These are phyloP conservation scores for Ehretia macrophylla DNA, from an alignment of 257 asterid species.

Conservation along the genomic window DNA sequence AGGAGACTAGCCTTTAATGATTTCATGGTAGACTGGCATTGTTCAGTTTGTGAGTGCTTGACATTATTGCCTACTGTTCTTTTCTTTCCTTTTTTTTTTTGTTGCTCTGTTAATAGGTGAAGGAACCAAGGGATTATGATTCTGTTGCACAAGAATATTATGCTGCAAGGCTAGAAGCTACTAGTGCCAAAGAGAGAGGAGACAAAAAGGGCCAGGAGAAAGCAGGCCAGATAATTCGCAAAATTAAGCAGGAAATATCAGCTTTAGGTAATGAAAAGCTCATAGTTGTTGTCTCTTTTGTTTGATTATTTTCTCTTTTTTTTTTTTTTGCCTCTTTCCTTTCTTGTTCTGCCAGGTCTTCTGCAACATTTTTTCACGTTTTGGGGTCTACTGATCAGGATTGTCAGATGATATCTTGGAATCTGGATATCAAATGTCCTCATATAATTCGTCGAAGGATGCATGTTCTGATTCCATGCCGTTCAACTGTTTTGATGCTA, in stretches of 20 bases:
- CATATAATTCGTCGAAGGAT: slow-evolving; percentile 34
- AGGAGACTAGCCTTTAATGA: not conserved
- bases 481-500: slow-evolving; percentile 31
- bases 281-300: slow-evolving; percentile 10
- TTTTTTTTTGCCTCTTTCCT: slow-evolving; percentile 20
- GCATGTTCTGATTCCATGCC: slow-evolving; percentile 31
- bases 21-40: not conserved
- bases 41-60: not conserved
- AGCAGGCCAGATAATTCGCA: slow-evolving; percentile 70
- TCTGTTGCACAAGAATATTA: slow-evolving; percentile 69
- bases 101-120: slow-evolving; percentile 42
- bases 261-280: slow-evolving; percentile 60
- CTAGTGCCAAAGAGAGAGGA: slow-evolving; percentile 68
- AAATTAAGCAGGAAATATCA: slow-evolving; percentile 76
- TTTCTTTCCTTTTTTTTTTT: slow-evolving; percentile 8
- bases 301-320: slow-evolving; percentile 7
- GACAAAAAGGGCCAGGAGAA: slow-evolving; percentile 78
- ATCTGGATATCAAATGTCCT: slow-evolving; percentile 56
- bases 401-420: slow-evolving; percentile 64
- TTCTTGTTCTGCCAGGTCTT: slow-evolving; percentile 18
- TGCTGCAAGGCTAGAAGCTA: slow-evolving; percentile 82
- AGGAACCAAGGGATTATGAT: slow-evolving; percentile 56
- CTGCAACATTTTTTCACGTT: slow-evolving; percentile 12
- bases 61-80: not conserved
- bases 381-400: slow-evolving; percentile 41